phyloP scores from a whole-genome alignment of 257 asterid genomes.

The Misopates orontium region DNA sequence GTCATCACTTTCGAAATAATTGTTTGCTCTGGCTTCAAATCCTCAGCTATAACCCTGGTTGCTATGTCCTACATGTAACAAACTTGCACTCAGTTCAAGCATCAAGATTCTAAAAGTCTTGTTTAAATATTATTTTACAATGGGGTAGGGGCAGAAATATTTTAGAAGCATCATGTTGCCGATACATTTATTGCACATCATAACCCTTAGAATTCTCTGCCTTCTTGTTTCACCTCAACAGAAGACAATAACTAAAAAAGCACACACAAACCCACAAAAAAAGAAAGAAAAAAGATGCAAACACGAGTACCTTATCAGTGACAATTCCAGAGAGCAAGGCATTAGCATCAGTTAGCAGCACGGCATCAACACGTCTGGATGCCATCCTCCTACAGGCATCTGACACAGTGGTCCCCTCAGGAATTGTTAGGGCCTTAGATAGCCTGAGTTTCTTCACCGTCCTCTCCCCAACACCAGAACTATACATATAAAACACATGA shows the following conservation, averaged over 20 bases:
- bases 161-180: too few relatives aligned
- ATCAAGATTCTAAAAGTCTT: too few relatives aligned
- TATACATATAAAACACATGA: conserved; percentile 24
- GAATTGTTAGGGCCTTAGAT: conserved; percentile 91
- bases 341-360: conserved; percentile 83
- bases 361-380: conserved; percentile 83
- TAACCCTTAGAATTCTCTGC: too few relatives aligned
- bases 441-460: conserved; percentile 92
- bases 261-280: too few relatives aligned
- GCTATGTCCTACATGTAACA: conserved; percentile 64
- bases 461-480: conserved; percentile 76
- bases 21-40: conserved; percentile 84
- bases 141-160: too few relatives aligned
- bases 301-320: conserved; percentile 72
- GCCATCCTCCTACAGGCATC: conserved; percentile 99
- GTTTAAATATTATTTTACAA: too few relatives aligned
- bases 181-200: too few relatives aligned
- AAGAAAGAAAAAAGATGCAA: not conserved
- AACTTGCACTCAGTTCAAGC: too few relatives aligned
- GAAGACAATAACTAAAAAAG: too few relatives aligned
- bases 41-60: conserved; percentile 94
- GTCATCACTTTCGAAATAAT: conserved; percentile 87
- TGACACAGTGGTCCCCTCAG: conserved; percentile 88
- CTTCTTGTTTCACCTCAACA: too few relatives aligned
- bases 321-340: conserved; percentile 96